Conservation (phyloP, 495 filamentous ascomycete species). For the Aspergillus mulundensis region DNA sequence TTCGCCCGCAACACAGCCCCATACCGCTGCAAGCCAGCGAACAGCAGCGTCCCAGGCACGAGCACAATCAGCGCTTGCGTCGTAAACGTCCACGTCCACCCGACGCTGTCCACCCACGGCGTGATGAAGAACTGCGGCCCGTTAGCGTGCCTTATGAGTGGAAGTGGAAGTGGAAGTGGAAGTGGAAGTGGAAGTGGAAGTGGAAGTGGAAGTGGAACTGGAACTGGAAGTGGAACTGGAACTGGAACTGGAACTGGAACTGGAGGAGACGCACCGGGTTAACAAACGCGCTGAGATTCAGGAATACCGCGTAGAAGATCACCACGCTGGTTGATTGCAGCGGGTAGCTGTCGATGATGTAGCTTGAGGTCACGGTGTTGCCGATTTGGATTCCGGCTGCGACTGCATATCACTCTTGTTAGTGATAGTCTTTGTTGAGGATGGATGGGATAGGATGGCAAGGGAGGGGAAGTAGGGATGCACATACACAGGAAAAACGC, state of each 20-base stretch:
- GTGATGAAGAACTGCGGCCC: conserved; percentile 52
- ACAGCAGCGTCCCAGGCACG: conserved; percentile 36
- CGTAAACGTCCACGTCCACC: conserved; percentile 58
- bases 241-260: neutral
- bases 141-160: neutral
- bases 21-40: conserved; percentile 43
- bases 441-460: too few relatives aligned
- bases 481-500: conserved; percentile 50
- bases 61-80: conserved; percentile 49
- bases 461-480: neutral
- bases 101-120: conserved; percentile 45
- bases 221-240: neutral
- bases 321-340: conserved; percentile 56
- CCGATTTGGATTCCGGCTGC: conserved; percentile 59
- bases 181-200: neutral
- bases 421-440: too few relatives aligned
- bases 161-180: neutral
- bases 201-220: neutral
- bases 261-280: conserved; percentile 33
- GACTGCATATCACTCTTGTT: too few relatives aligned
- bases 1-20: conserved; percentile 33
- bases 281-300: conserved; percentile 52
- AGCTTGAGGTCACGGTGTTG: conserved; percentile 52
- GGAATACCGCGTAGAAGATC: conserved; percentile 57
- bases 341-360: conserved; percentile 57